A percentile compares a stretch with the other conserved stretches of the same genome.
These are phyloP conservation scores for Cylindrotheca fusiformis DNA, from an alignment of 108 stramenopile genomes.

Conservation along the genomic window DNA sequence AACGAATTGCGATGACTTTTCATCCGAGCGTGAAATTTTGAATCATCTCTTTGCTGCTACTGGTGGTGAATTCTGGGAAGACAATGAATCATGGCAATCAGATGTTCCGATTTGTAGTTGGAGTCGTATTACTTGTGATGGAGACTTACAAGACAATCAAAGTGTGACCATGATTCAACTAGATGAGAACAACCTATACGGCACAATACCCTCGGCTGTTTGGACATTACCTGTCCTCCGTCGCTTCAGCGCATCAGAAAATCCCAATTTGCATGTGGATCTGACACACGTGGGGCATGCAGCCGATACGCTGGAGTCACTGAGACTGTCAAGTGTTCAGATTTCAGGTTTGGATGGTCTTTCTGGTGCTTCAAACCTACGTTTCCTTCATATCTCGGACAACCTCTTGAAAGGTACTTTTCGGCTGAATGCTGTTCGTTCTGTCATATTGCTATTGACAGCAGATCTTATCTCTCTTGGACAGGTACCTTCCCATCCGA, in stretches of 20 bases:
- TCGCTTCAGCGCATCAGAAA: slow-evolving; percentile 32
- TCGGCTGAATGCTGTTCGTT: not conserved
- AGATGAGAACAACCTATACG: slow-evolving; percentile 37
- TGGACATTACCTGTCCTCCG: slow-evolving; percentile 47
- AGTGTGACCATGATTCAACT: slow-evolving; percentile 38
- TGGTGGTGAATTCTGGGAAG: slow-evolving; percentile 44
- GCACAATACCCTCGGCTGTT: slow-evolving; percentile 52
- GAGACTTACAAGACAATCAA: slow-evolving; percentile 35
- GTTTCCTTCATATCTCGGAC: slow-evolving; percentile 45
- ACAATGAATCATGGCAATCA: slow-evolving; percentile 42
- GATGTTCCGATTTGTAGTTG: slow-evolving; percentile 60
- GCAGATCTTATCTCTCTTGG: too few species aligned
- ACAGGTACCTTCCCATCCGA: slow-evolving; percentile 52
- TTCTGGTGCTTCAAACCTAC: slow-evolving; percentile 40
- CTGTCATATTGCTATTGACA: slow-evolving; percentile 11
- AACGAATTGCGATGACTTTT: slow-evolving; percentile 39
- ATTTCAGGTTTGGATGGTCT: slow-evolving; percentile 42
- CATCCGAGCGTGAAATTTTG: slow-evolving; percentile 37
- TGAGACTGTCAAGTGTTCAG: slow-evolving; percentile 44
- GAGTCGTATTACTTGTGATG: slow-evolving; percentile 55
- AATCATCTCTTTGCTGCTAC: slow-evolving; percentile 16
- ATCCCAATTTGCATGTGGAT: slow-evolving; percentile 33
- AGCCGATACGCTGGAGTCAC: slow-evolving; percentile 42
- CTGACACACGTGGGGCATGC: slow-evolving; percentile 42
- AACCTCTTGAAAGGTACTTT: slow-evolving; percentile 29